phyloP scores from a whole-genome alignment of 2,329 filamentous ascomycete species.

The Aspergillus ochraceus region DNA sequence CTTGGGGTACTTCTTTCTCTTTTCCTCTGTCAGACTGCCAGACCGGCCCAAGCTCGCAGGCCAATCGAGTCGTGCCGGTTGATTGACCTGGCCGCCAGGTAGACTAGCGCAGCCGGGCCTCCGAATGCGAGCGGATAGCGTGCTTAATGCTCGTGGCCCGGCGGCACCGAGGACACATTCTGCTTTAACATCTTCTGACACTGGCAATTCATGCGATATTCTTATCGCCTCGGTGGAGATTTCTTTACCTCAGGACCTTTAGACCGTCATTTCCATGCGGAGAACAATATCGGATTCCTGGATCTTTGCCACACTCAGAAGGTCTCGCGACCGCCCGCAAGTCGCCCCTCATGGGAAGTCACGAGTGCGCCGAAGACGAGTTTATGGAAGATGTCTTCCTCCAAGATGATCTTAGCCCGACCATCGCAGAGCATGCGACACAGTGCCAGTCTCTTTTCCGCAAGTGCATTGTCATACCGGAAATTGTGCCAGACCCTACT shows the following conservation, averaged over 20 bases:
- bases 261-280: not conserved
- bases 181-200: not conserved
- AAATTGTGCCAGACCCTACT: constrained; percentile 28
- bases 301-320: constrained; percentile 2
- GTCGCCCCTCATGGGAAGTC: constrained; percentile 2
- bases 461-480: constrained; percentile 22
- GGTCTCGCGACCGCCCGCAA: not conserved
- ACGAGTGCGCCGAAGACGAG: constrained; percentile 13
- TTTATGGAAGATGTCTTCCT: constrained; percentile 33
- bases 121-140: not conserved
- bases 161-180: not conserved
- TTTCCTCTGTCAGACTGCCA: not conserved
- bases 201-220: not conserved
- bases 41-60: not conserved
- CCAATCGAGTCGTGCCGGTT: not conserved
- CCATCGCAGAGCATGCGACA: constrained; percentile 30
- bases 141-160: not conserved
- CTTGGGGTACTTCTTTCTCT: not conserved
- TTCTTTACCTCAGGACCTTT: not conserved
- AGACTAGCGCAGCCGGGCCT: not conserved
- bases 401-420: constrained; percentile 26
- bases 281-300: constrained; percentile 3
- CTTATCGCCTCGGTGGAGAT: not conserved
- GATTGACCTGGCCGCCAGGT: not conserved
- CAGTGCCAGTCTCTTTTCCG: constrained; percentile 28